Evolutionary conservation across 345 rosid species (phyloP).

Genomic region (Hibiscus syriacus): DNA sequence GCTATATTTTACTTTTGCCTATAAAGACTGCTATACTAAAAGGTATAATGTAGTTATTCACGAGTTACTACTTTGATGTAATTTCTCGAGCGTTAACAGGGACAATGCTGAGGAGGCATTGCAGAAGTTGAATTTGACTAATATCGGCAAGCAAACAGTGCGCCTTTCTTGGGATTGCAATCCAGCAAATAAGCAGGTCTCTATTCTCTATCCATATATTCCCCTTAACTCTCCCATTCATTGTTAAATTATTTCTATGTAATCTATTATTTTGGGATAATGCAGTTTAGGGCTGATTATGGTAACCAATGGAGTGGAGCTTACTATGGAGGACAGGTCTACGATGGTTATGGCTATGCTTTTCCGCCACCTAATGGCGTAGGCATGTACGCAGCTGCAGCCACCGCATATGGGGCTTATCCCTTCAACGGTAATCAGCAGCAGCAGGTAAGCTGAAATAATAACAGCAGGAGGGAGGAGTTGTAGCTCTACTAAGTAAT

Average conservation of each 20-base stretch:
- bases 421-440: slow-evolving; percentile 81
- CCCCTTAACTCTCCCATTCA: neutral
- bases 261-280: neutral
- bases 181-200: slow-evolving; percentile 78
- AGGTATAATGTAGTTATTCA: neutral
- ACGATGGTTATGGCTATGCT: slow-evolving; percentile 80
- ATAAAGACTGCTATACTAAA: neutral
- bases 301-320: slow-evolving; percentile 78
- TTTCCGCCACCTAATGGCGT: slow-evolving; percentile 71
- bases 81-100: slow-evolving; percentile 29
- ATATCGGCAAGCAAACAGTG: slow-evolving; percentile 64
- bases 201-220: neutral
- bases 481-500: slow-evolving; percentile 19
- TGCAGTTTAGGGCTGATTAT: slow-evolving; percentile 63
- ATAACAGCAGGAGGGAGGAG: neutral
- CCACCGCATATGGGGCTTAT: slow-evolving; percentile 49
- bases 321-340: slow-evolving; percentile 70
- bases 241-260: neutral
- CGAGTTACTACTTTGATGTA: neutral
- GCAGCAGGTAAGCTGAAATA: slow-evolving; percentile 86
- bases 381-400: slow-evolving; percentile 51
- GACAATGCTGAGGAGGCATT: slow-evolving; percentile 85
- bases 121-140: slow-evolving; percentile 61
- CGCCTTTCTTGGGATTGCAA: slow-evolving; percentile 87
- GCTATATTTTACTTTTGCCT: neutral